phyloP scores from a whole-genome alignment of 306 rosid genomes.

The Corylus heterophylla region DNA sequence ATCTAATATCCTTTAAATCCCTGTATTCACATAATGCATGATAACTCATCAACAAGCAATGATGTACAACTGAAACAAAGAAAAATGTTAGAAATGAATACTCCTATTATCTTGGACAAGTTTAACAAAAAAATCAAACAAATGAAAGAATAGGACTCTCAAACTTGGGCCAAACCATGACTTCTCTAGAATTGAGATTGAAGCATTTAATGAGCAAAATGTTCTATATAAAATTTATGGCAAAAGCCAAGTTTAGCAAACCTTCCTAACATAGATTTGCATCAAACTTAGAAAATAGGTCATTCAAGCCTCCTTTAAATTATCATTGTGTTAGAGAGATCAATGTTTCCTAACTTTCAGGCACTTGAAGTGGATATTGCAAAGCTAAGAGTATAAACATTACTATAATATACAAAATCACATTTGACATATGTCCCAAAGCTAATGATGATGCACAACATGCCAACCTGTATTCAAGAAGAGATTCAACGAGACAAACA shows the following conservation, averaged over 20 bases:
- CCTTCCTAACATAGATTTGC: not conserved
- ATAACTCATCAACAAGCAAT: conserved; percentile 12
- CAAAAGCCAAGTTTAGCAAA: not conserved
- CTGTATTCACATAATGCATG: conserved; percentile 31
- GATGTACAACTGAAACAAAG: too few species aligned
- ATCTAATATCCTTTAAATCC: conserved; percentile 62
- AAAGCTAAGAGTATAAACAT: conserved; percentile 14
- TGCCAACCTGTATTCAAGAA: conserved; percentile 76
- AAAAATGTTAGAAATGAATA: not conserved
- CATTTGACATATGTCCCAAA: conserved; percentile 10
- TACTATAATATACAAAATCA: conserved; percentile 5
- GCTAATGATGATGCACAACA: not conserved
- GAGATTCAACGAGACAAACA: conserved; percentile 60
- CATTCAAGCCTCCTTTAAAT: not conserved
- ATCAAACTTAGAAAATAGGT: not conserved
- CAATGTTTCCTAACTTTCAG: conserved; percentile 1
- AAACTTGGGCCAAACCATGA: not conserved
- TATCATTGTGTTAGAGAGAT: not conserved
- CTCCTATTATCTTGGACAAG: not conserved
- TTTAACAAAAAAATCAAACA: not conserved
- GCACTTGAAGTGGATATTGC: not conserved
- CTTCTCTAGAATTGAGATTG: not conserved
- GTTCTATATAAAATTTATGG: not conserved
- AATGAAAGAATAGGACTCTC: not conserved
- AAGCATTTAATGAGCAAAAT: not conserved